These are phyloP conservation scores for Populus davidiana DNA, from an alignment of 345 rosid genomes.

Conservation along the genomic window DNA sequence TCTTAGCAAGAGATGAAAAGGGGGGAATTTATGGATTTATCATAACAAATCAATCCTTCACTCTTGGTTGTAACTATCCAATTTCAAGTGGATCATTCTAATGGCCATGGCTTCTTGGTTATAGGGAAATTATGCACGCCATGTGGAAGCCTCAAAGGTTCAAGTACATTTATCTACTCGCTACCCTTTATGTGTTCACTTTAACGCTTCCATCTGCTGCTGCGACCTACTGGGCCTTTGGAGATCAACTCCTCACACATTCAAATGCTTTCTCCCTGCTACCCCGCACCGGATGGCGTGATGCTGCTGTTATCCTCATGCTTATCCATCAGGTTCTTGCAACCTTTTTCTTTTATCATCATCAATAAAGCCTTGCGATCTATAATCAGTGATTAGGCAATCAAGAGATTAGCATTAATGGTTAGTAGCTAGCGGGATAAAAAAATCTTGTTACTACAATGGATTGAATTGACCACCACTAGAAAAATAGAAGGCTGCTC, in stretches of 20 bases:
- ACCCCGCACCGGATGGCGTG: constrained; percentile 60
- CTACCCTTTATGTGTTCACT: constrained; percentile 77
- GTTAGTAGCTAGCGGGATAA: too few relatives aligned
- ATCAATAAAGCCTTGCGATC: too few relatives aligned
- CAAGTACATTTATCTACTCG: constrained; percentile 74
- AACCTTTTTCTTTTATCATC: neutral
- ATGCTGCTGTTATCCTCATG: constrained; percentile 72
- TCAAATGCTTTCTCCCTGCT: constrained; percentile 79
- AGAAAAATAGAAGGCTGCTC: too few relatives aligned
- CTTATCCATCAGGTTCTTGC: constrained; percentile 69
- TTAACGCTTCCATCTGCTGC: constrained; percentile 72
- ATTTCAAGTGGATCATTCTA: neutral
- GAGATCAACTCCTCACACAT: constrained; percentile 70
- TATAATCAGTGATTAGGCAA: too few relatives aligned
- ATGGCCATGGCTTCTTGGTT: neutral
- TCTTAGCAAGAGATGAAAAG: neutral
- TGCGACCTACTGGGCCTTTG: constrained; percentile 81
- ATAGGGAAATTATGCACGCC: constrained; percentile 83
- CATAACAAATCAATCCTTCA: neutral
- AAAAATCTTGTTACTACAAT: too few relatives aligned
- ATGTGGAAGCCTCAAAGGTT: constrained; percentile 88
- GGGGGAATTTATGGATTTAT: neutral
- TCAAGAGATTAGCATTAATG: too few relatives aligned
- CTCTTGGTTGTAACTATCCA: neutral
- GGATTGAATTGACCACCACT: too few relatives aligned